A percentile compares a stretch with the other conserved stretches of the same genome.
These are phyloP conservation scores for Mortierella claussenii DNA, from an alignment of 192 early-diverging fungal species.

Conservation along the genomic window DNA sequence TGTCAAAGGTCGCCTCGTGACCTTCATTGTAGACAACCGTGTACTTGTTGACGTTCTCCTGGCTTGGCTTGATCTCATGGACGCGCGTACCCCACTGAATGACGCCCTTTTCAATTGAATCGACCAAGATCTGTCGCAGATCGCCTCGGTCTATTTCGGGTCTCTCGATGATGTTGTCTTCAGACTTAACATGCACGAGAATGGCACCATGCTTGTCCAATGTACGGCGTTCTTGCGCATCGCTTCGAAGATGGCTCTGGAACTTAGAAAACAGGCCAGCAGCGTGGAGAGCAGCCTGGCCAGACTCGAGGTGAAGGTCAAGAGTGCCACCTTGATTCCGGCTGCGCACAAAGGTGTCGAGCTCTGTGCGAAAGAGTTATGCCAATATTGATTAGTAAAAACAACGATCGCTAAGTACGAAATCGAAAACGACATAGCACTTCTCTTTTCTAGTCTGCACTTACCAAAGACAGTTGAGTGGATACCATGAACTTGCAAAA, in stretches of 20 bases:
- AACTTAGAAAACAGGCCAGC: conserved; percentile 57
- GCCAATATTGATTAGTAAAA: conserved; percentile 1
- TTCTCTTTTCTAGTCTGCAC: conserved; percentile 12
- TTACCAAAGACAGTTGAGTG: conserved; percentile 52
- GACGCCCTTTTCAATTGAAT: conserved; percentile 41
- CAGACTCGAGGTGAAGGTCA: conserved; percentile 35
- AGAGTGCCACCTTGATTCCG: conserved; percentile 54
- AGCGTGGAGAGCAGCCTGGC: conserved; percentile 25
- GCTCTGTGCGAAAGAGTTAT: conserved; percentile 36
- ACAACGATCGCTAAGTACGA: conserved; percentile 12
- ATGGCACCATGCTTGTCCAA: conserved; percentile 39
- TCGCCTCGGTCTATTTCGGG: conserved; percentile 64
- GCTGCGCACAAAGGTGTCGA: conserved; percentile 35
- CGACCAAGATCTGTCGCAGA: conserved; percentile 57
- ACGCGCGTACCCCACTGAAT: conserved; percentile 54
- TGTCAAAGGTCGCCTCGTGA: conserved; percentile 28
- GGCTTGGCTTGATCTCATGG: conserved; percentile 18
- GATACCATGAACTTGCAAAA: conserved; percentile 56
- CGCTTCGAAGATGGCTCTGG: conserved; percentile 31
- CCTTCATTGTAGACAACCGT: conserved; percentile 36
- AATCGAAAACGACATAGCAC: conserved; percentile 8
- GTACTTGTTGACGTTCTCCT: conserved; percentile 13
- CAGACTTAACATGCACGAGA: conserved; percentile 26
- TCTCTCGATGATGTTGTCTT: conserved; percentile 28
- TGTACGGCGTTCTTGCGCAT: conserved; percentile 51